These are phyloP conservation scores for Clavispora asparagi DNA, from an alignment of 805 yeast species.

Conservation along the genomic window DNA sequence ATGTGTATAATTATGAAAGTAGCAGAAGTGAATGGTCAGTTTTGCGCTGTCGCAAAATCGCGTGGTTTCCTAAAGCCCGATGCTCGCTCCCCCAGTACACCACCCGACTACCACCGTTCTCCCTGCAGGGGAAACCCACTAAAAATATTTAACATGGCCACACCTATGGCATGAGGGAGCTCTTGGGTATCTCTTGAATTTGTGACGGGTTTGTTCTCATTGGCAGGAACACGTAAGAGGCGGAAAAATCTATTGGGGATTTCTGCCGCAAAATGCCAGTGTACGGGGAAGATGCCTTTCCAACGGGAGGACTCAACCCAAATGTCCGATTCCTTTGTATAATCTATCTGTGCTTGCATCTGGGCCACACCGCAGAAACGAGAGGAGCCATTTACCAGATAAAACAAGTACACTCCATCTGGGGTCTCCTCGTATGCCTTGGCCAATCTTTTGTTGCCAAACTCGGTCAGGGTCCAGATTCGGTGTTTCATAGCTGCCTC, in stretches of 20 bases:
- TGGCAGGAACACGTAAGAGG: conserved; percentile 39
- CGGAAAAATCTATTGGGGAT: conserved; percentile 45
- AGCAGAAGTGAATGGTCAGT: background rate
- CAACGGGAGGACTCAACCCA: conserved; percentile 47
- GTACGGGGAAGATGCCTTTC: conserved; percentile 49
- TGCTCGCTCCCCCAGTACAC: background rate
- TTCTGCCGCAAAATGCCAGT: conserved; percentile 49
- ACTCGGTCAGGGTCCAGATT: conserved; percentile 57
- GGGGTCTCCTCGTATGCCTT: conserved; percentile 31
- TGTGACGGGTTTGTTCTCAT: conserved; percentile 49
- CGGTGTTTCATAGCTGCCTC: conserved; percentile 43
- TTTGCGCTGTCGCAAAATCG: background rate
- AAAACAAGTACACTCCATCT: conserved; percentile 43
- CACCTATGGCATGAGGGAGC: conserved; percentile 44
- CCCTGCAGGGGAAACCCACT: conserved; percentile 1
- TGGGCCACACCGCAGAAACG: conserved; percentile 45
- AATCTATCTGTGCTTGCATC: conserved; percentile 39
- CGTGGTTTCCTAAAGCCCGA: background rate
- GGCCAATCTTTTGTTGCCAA: conserved; percentile 50
- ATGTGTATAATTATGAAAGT: background rate
- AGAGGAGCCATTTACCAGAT: conserved; percentile 50
- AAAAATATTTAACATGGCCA: conserved; percentile 43
- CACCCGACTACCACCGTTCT: background rate
- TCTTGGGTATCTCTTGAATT: conserved; percentile 61
- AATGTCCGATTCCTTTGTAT: conserved; percentile 32